Conservation (phyloP, 176 grass and related monocot genomes). For the Dendrocalamus sinicus region DNA sequence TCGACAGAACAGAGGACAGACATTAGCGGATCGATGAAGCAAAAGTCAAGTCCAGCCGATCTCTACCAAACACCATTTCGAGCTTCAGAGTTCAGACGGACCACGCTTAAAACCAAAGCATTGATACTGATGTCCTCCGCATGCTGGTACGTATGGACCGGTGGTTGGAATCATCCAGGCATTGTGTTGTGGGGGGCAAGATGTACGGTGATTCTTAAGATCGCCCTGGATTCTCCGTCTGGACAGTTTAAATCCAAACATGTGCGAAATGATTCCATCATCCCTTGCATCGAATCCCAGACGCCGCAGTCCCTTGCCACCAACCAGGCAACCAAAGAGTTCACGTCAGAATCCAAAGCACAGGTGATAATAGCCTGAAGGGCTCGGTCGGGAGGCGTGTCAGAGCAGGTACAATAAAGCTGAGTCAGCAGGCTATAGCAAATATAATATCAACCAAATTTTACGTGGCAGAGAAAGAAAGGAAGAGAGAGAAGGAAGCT, state of each 20-base stretch:
- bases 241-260: conserved; percentile 10
- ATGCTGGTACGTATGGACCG: background rate
- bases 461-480: too few relatives aligned
- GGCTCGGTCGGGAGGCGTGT: background rate
- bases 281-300: background rate
- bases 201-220: background rate
- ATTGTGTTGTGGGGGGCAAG: too few relatives aligned
- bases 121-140: background rate
- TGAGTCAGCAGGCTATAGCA: too few relatives aligned
- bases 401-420: too few relatives aligned
- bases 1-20: background rate
- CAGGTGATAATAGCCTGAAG: background rate
- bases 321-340: background rate
- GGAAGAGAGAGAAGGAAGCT: too few relatives aligned
- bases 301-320: background rate
- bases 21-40: background rate
- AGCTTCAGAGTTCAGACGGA: background rate
- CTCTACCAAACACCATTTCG: background rate
- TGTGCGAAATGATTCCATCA: background rate
- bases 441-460: too few relatives aligned
- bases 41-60: background rate
- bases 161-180: background rate
- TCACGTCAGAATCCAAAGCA: background rate
- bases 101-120: background rate
- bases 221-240: background rate